These are phyloP conservation scores for Trypethelium eluteriae DNA, from an alignment of 495 filamentous ascomycete genomes.

Conservation along the genomic window DNA sequence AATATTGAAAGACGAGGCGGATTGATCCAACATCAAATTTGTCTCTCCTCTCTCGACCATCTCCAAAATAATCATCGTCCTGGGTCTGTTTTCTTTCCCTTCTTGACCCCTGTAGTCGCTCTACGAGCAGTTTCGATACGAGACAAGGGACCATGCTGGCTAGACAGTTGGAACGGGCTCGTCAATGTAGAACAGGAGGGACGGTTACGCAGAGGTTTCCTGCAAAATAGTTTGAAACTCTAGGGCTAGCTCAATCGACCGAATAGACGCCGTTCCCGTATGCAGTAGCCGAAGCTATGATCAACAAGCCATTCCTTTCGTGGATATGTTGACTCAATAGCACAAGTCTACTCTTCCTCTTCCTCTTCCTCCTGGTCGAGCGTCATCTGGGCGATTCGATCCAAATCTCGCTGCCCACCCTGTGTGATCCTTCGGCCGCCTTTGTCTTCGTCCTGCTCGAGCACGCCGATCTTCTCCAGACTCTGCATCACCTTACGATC, in stretches of 20 bases:
- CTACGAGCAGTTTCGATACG: too few relatives aligned
- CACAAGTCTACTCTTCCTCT: slow-evolving; percentile 33
- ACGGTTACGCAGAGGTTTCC: neutral
- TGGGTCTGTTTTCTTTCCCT: too few relatives aligned
- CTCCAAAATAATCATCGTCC: too few relatives aligned
- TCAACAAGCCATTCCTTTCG: neutral
- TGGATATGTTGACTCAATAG: neutral
- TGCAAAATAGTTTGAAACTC: neutral
- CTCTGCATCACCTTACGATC: slow-evolving; percentile 94
- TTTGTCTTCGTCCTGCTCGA: slow-evolving; percentile 94
- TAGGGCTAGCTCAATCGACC: neutral
- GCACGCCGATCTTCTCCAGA: slow-evolving; percentile 96
- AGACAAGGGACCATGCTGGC: too few relatives aligned
- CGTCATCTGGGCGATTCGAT: slow-evolving; percentile 76
- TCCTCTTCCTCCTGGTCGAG: slow-evolving; percentile 64
- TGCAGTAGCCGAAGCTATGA: neutral
- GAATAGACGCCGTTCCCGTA: neutral
- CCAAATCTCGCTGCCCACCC: slow-evolving; percentile 94
- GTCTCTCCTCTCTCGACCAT: too few relatives aligned
- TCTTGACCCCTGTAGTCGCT: too few relatives aligned
- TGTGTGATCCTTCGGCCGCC: slow-evolving; percentile 96
- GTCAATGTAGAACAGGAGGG: neutral
- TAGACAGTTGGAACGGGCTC: too few relatives aligned
- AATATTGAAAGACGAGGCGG: too few relatives aligned
- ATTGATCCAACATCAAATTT: too few relatives aligned